phyloP scores from a whole-genome alignment of 2,329 filamentous ascomycete genomes.

The Penicillium sp. region DNA sequence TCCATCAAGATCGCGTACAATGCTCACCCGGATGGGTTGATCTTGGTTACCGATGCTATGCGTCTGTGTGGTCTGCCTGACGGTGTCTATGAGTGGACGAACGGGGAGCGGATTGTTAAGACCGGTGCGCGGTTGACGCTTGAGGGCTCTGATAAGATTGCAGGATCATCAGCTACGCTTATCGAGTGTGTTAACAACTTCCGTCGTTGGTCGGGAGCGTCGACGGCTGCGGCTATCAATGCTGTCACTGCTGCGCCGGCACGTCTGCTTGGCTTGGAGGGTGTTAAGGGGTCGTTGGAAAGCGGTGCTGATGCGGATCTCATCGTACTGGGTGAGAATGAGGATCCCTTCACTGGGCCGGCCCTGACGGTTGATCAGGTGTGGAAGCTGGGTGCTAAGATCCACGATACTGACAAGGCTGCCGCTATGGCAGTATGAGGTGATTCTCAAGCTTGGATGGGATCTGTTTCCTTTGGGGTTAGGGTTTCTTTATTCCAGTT shows the following conservation, averaged over 20 bases:
- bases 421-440: not conserved
- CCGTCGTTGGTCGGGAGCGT: constrained; percentile 40
- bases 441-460: not conserved
- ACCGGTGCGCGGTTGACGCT: constrained; percentile 69
- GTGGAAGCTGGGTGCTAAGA: constrained; percentile 44
- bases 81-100: constrained; percentile 82
- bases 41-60: constrained; percentile 92
- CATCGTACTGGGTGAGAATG: constrained; percentile 37
- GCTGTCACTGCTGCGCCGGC: constrained; percentile 42
- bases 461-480: not conserved
- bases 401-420: constrained; percentile 36
- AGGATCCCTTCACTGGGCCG: constrained; percentile 30
- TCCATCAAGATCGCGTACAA: constrained; percentile 87
- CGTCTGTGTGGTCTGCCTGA: constrained; percentile 79
- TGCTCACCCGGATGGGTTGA: constrained; percentile 77
- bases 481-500: not conserved
- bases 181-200: constrained; percentile 48
- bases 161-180: constrained; percentile 57
- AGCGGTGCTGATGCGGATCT: constrained; percentile 44
- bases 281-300: constrained; percentile 40
- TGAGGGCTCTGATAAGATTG: constrained; percentile 75
- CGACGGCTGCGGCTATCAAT: constrained; percentile 40
- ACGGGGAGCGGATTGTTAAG: constrained; percentile 59
- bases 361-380: constrained; percentile 42
- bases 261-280: constrained; percentile 37